A percentile compares a stretch with the other conserved stretches of the same genome.
These are phyloP conservation scores for Clonostachys chloroleuca DNA, from an alignment of 2,329 filamentous ascomycete genomes.

Conservation along the genomic window DNA sequence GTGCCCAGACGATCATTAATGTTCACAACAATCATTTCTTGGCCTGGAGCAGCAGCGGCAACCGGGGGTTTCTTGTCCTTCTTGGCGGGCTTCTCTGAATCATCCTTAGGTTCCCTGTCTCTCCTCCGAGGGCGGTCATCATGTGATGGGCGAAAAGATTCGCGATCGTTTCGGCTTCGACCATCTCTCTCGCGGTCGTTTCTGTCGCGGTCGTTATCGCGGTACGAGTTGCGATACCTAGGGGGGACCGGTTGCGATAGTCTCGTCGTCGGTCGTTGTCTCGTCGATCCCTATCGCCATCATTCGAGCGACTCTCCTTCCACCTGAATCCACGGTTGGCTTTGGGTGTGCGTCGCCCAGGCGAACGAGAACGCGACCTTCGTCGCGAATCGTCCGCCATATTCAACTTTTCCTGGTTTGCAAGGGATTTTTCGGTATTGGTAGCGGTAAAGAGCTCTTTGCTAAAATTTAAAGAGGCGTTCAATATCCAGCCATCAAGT, in stretches of 20 bases:
- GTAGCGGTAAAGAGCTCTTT: no score
- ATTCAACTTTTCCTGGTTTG: no score
- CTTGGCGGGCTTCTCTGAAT: not conserved
- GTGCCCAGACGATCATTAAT: conserved; percentile 95
- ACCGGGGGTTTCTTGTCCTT: conserved; percentile 20
- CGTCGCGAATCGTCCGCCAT: conserved; percentile 9
- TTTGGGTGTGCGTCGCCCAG: conserved; percentile 12
- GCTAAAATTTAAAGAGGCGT: no score
- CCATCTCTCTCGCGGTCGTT: conserved; percentile 14
- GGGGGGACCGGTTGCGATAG: conserved; percentile 31
- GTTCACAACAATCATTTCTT: conserved; percentile 90
- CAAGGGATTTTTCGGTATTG: no score
- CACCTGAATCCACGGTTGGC: conserved; percentile 48
- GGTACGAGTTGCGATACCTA: conserved; percentile 8
- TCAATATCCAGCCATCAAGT: no score
- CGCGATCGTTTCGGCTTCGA: conserved; percentile 3
- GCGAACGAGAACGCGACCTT: conserved; percentile 19
- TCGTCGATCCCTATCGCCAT: conserved; percentile 33
- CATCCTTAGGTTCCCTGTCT: not conserved
- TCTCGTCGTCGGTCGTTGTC: conserved; percentile 33
- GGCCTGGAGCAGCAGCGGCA: conserved; percentile 29
- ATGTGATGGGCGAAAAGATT: conserved; percentile 6
- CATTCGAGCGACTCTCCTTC: conserved; percentile 49
- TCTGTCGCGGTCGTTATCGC: conserved; percentile 20
- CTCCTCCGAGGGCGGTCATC: not conserved